Percentiles rank a stretch among this genome's conserved stretches.
Conservation (phyloP, 257 asterid genomes). For the Petrea volubilis region DNA sequence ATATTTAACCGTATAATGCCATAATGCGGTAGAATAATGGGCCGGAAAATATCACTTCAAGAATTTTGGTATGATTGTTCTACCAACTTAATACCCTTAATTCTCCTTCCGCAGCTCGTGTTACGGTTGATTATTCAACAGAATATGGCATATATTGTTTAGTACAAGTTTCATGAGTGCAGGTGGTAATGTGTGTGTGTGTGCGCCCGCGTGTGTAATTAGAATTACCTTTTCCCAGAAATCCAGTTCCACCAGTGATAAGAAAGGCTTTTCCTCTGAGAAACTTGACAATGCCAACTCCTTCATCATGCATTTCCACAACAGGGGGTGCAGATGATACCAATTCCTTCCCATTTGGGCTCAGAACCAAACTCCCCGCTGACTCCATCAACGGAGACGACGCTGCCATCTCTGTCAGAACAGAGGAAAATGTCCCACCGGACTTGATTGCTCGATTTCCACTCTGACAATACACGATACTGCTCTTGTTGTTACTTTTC, state of each 20-base stretch:
- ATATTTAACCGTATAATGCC: too few species aligned
- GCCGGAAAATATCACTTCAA: too few species aligned
- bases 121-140: too few species aligned
- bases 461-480: conserved; percentile 46
- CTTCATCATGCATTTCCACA: conserved; percentile 47
- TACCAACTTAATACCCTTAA: too few species aligned
- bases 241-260: conserved; percentile 78
- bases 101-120: too few species aligned
- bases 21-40: too few species aligned
- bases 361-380: conserved; percentile 44
- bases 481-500: conserved; percentile 28
- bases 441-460: conserved; percentile 52
- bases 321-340: conserved; percentile 21
- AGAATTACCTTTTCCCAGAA: conserved; percentile 68
- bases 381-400: conserved; percentile 41
- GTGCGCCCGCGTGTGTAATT: too few species aligned
- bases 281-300: conserved; percentile 70
- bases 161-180: too few species aligned
- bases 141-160: too few species aligned
- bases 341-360: conserved; percentile 60
- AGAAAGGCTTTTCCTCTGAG: conserved; percentile 57
- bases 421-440: conserved; percentile 57
- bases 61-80: too few species aligned
- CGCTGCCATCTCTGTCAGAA: conserved; percentile 55
- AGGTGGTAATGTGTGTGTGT: too few species aligned